phyloP scores from a whole-genome alignment of 331 rosid genomes.

The Quercus lobata region DNA sequence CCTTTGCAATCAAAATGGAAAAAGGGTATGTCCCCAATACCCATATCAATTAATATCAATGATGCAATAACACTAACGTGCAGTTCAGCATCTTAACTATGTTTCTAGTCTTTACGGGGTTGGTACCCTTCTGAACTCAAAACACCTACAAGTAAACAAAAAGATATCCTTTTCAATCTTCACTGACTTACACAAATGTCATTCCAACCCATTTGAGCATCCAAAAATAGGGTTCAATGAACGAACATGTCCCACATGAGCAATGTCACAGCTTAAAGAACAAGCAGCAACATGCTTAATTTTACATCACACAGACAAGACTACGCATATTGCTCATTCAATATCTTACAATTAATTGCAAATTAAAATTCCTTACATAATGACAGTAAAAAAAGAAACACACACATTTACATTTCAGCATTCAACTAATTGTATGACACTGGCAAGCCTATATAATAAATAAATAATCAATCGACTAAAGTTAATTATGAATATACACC shows the following conservation, averaged over 20 bases:
- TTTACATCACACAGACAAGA: neutral
- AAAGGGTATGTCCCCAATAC: neutral
- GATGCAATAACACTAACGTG: neutral
- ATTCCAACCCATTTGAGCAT: neutral
- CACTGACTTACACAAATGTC: neutral
- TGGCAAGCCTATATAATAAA: no score
- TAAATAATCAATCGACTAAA: no score
- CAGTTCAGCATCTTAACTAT: neutral
- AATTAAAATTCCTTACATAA: neutral
- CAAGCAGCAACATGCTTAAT: neutral
- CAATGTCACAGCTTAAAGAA: neutral
- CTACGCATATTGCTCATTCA: neutral
- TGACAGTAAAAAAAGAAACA: no score
- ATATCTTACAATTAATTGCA: neutral
- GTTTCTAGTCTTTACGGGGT: neutral
- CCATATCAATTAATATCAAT: neutral
- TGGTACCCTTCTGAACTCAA: neutral
- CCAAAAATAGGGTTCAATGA: no score
- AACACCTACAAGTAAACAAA: neutral
- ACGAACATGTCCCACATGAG: neutral
- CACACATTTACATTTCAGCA: no score
- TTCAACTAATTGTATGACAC: no score
- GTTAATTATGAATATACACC: no score
- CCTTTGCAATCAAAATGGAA: neutral
- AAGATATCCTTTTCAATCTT: neutral